A percentile compares a stretch with the other conserved stretches of the same genome.
Conservation (phyloP, 805 yeast species). For the Metschnikowia gelsemii region DNA sequence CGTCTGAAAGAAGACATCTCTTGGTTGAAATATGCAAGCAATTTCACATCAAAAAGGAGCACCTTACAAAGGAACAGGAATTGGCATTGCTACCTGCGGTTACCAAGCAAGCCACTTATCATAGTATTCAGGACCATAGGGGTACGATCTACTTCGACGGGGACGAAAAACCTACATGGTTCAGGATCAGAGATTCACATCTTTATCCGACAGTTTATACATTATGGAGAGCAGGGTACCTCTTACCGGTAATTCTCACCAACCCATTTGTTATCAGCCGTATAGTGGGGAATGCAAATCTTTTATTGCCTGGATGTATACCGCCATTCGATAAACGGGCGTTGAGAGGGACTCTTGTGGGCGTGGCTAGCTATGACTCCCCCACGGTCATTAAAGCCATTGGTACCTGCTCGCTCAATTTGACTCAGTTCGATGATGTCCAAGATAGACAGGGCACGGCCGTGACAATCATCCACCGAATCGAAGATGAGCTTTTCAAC, state of each 20-base stretch:
- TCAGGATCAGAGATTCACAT: slow-evolving; percentile 55
- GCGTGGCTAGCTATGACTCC: slow-evolving; percentile 56
- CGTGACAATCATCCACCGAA: slow-evolving; percentile 64
- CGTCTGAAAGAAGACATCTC: slow-evolving; percentile 71
- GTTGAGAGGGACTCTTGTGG: slow-evolving; percentile 61
- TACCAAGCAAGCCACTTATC: slow-evolving; percentile 63
- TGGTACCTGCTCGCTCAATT: slow-evolving; percentile 56
- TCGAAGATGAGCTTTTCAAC: slow-evolving; percentile 62
- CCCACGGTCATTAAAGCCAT: slow-evolving; percentile 72
- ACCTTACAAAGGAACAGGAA: slow-evolving; percentile 43
- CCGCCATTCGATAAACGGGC: slow-evolving; percentile 56
- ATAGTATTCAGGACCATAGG: slow-evolving; percentile 46
- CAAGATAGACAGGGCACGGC: slow-evolving; percentile 77
- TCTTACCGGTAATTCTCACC: slow-evolving; percentile 69
- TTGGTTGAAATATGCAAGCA: slow-evolving; percentile 41
- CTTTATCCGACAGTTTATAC: slow-evolving; percentile 71
- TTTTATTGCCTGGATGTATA: slow-evolving; percentile 72
- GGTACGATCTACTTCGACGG: slow-evolving; percentile 69
- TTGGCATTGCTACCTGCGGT: slow-evolving; percentile 48
- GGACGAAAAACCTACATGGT: slow-evolving; percentile 69
- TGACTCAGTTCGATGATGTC: slow-evolving; percentile 45
- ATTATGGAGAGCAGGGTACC: slow-evolving; percentile 64
- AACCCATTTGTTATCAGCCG: slow-evolving; percentile 71
- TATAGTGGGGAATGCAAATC: slow-evolving; percentile 74
- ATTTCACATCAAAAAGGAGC: slow-evolving; percentile 40